phyloP scores from a whole-genome alignment of 1,139 yeast genomes.

The Trichomonascaceae sp. region DNA sequence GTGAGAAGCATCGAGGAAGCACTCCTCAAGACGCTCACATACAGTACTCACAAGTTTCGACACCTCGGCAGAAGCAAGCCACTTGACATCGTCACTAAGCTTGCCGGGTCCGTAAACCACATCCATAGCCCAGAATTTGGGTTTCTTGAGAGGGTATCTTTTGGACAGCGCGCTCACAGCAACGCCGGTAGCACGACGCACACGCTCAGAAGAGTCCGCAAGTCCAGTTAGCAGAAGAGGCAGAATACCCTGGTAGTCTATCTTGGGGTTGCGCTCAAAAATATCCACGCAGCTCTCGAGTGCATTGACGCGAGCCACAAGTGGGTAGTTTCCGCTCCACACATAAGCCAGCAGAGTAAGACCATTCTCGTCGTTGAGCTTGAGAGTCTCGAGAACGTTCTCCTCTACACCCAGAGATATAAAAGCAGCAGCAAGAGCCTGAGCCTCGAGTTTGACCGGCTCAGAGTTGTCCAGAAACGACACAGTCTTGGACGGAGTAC shows the following conservation, averaged over 20 bases:
- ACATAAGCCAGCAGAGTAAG: conserved; percentile 22
- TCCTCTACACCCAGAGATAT: conserved; percentile 22
- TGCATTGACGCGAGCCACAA: conserved; percentile 20
- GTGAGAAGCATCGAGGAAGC: conserved; percentile 34
- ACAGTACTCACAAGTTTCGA: conserved; percentile 32
- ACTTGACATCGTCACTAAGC: conserved; percentile 35
- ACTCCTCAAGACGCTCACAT: conserved; percentile 29
- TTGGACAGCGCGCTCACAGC: conserved; percentile 22
- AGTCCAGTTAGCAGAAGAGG: conserved; percentile 21
- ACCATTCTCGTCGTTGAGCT: conserved; percentile 8
- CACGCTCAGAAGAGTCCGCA: conserved; percentile 19
- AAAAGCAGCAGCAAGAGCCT: conserved; percentile 1
- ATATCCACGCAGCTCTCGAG: conserved; percentile 14
- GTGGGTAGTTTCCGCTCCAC: conserved; percentile 20
- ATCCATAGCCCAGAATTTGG: conserved; percentile 27
- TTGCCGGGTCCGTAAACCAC: conserved; percentile 35
- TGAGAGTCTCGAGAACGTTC: conserved; percentile 9
- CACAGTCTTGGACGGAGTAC: neutral
- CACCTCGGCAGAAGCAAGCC: conserved; percentile 55
- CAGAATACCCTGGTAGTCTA: conserved; percentile 25
- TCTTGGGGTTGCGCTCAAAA: conserved; percentile 7
- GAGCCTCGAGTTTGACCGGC: conserved; percentile 10
- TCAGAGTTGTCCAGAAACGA: neutral
- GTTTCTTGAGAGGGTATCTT: conserved; percentile 30
- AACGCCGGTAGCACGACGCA: conserved; percentile 31